phyloP scores from a whole-genome alignment of 169 alveolate genomes.

The Plasmodium vivax region DNA sequence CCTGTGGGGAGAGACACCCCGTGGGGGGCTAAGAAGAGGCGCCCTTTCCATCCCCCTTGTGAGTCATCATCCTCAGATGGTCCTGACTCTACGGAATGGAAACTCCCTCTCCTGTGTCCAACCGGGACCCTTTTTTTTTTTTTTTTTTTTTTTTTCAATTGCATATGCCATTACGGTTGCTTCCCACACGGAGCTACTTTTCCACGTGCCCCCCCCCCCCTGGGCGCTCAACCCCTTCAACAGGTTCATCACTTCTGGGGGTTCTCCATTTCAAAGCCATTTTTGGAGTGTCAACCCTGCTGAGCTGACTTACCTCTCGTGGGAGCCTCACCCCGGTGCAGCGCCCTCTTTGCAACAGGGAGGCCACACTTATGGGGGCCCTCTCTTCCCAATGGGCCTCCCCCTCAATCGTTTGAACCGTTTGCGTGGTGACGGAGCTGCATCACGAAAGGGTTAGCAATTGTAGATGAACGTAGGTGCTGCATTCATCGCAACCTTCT shows the following conservation, averaged over 20 bases:
- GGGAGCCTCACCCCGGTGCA: neutral
- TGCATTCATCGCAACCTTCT: neutral
- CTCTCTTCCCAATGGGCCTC: neutral
- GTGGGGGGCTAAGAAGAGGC: neutral
- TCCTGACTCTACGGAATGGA: no score
- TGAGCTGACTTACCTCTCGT: neutral
- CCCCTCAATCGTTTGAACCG: neutral
- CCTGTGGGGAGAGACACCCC: neutral
- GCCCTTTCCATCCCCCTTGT: neutral
- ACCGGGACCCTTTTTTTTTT: neutral
- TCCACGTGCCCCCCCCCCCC: neutral
- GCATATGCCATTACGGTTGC: neutral
- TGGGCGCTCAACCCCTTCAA: neutral
- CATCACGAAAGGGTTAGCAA: neutral
- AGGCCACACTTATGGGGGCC: neutral
- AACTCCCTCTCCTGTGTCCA: neutral
- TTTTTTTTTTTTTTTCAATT: constrained; percentile 2
- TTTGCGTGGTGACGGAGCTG: neutral
- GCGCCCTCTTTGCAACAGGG: neutral
- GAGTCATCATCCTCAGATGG: neutral
- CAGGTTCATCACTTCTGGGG: neutral
- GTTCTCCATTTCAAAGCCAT: neutral
- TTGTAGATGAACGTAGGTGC: neutral
- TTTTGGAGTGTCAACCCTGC: neutral
- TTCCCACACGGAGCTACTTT: neutral